phyloP scores from a whole-genome alignment of 169 alveolate genomes.

The Cryptosporidium tyzzeri region DNA sequence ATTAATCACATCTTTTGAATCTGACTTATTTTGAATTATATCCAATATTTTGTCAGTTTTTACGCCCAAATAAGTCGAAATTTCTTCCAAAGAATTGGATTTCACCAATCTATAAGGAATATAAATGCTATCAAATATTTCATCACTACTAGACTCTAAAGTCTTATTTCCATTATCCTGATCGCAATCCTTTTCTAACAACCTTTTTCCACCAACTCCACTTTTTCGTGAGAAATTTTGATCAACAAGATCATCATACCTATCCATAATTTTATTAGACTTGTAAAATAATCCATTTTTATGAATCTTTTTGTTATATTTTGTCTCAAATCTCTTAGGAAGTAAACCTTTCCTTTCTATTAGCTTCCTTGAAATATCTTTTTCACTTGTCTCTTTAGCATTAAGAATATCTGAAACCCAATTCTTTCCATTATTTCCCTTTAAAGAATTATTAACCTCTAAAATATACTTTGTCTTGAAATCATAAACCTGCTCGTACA shows the following conservation, averaged over 20 bases:
- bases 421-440: not conserved
- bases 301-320: not conserved
- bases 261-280: not conserved
- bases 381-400: not conserved
- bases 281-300: not conserved
- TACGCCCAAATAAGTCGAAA: not conserved
- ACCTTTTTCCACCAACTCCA: not conserved
- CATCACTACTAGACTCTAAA: not conserved
- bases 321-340: not conserved
- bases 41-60: not conserved
- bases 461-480: slow-evolving; percentile 17
- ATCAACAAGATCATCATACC: not conserved
- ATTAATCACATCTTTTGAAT: too few species aligned
- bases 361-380: not conserved
- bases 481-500: slow-evolving; percentile 45
- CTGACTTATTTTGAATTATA: not conserved
- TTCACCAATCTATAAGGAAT: not conserved
- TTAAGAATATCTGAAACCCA: slow-evolving; percentile 42
- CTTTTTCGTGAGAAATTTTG: not conserved
- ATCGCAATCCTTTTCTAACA: not conserved
- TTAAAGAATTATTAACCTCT: slow-evolving; percentile 10
- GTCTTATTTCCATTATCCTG: not conserved
- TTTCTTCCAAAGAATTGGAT: not conserved
- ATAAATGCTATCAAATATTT: not conserved
- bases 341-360: not conserved